Evolutionary conservation across 768 basidiomycete genomes (phyloP).

Genomic region (Lentinula edodes): DNA sequence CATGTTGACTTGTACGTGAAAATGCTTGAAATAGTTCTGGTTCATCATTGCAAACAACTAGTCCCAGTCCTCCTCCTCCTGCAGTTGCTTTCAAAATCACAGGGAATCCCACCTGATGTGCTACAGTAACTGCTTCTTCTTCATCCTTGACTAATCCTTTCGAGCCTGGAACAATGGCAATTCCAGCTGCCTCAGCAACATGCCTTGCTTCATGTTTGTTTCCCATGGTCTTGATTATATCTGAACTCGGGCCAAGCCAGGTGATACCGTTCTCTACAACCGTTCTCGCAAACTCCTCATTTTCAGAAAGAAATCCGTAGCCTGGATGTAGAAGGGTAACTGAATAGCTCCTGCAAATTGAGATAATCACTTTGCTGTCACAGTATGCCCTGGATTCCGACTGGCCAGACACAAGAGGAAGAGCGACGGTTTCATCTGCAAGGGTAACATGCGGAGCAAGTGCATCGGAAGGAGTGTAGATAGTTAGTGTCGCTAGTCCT

Average conservation of each 20-base stretch:
- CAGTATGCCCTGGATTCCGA: slow-evolving; percentile 44
- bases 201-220: slow-evolving; percentile 54
- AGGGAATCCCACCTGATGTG: slow-evolving; percentile 45
- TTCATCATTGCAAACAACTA: slow-evolving; percentile 46
- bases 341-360: slow-evolving; percentile 31
- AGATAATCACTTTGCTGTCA: slow-evolving; percentile 29
- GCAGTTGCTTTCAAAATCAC: slow-evolving; percentile 65
- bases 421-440: slow-evolving; percentile 44
- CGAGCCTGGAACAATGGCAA: slow-evolving; percentile 55
- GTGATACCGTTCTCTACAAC: slow-evolving; percentile 44
- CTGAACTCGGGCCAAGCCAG: slow-evolving; percentile 53
- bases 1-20: slow-evolving; percentile 30
- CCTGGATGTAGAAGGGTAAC: slow-evolving; percentile 58
- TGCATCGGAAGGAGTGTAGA: slow-evolving; percentile 57
- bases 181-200: slow-evolving; percentile 38
- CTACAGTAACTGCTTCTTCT: slow-evolving; percentile 35
- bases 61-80: slow-evolving; percentile 67
- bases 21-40: slow-evolving; percentile 32
- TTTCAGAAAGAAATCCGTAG: slow-evolving; percentile 65
- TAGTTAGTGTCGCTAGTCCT: slow-evolving; percentile 46
- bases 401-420: slow-evolving; percentile 16
- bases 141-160: slow-evolving; percentile 36
- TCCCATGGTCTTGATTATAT: slow-evolving; percentile 50
- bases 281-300: slow-evolving; percentile 45
- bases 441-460: slow-evolving; percentile 51